Evolutionary conservation across 768 basidiomycete genomes (phyloP).

Genomic region (Mrakia frigida): DNA sequence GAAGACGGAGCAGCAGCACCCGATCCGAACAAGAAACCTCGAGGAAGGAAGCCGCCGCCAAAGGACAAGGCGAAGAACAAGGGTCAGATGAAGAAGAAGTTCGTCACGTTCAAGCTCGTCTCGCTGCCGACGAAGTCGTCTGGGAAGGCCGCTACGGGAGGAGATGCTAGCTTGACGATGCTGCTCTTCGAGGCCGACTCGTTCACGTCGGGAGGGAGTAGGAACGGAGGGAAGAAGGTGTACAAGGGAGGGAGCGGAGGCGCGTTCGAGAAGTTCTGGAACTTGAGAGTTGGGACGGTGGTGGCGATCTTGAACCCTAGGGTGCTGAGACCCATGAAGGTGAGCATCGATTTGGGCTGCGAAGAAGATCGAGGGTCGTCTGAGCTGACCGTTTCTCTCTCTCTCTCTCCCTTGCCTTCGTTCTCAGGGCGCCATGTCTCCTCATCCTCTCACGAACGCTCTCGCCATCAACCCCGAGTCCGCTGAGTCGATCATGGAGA

Average conservation of each 20-base stretch:
- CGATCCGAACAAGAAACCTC: constrained; percentile 9
- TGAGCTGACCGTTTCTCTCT: background rate
- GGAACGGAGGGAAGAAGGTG: constrained; percentile 47
- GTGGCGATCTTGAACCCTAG: constrained; percentile 82
- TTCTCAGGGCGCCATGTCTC: constrained; percentile 46
- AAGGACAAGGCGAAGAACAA: constrained; percentile 35
- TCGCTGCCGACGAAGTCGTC: constrained; percentile 57
- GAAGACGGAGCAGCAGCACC: background rate
- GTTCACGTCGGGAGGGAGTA: constrained; percentile 50
- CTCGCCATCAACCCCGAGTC: constrained; percentile 82
- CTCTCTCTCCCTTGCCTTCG: background rate
- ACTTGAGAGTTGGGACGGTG: constrained; percentile 81
- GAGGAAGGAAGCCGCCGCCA: constrained; percentile 30
- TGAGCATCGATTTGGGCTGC: constrained; percentile 37
- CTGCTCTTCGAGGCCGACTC: constrained; percentile 83
- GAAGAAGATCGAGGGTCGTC: constrained; percentile 44
- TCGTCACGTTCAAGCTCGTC: constrained; percentile 67
- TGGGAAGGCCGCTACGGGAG: constrained; percentile 55
- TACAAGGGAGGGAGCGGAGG: constrained; percentile 88
- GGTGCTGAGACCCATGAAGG: constrained; percentile 72
- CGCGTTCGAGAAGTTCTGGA: constrained; percentile 82
- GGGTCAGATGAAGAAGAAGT: constrained; percentile 49
- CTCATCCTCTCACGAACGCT: constrained; percentile 73
- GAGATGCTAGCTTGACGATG: constrained; percentile 75
- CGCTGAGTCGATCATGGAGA: constrained; percentile 68